phyloP scores from a whole-genome alignment of 768 basidiomycete genomes.

The Termitomyces sp. region DNA sequence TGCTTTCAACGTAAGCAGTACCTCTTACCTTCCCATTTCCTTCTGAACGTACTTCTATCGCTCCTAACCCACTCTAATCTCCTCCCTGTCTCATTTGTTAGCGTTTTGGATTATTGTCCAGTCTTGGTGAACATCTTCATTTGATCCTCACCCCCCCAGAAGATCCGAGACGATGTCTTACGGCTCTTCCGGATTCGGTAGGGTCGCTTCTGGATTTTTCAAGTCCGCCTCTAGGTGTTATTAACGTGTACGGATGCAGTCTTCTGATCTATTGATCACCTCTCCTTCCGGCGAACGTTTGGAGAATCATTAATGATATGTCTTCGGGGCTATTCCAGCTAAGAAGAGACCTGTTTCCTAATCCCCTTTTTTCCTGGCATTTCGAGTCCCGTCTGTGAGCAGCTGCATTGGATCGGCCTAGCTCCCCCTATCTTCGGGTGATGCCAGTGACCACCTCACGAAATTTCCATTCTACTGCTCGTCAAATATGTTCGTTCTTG shows the following conservation, averaged over 20 bases:
- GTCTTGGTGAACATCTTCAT: background rate
- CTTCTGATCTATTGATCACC: no score
- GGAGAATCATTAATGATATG: background rate
- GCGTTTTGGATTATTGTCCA: background rate
- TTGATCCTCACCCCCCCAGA: background rate
- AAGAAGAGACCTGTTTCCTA: background rate
- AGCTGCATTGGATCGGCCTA: no score
- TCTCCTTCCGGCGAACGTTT: background rate
- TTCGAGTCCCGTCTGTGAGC: no score
- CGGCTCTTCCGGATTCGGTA: background rate
- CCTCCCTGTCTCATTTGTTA: no score
- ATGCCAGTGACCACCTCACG: no score
- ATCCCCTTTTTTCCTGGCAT: background rate
- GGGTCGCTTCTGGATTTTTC: background rate
- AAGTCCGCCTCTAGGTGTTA: no score
- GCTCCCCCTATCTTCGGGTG: background rate
- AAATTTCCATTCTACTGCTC: no score
- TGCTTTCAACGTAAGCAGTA: constrained; percentile 13
- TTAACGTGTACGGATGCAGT: no score
- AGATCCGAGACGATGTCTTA: background rate
- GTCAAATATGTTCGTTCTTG: background rate
- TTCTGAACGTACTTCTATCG: background rate
- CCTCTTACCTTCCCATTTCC: constrained; percentile 1
- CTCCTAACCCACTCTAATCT: background rate
- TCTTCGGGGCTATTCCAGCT: background rate